A percentile compares a stretch with the other conserved stretches of the same genome.
Conservation (phyloP, 129 eudicot species). For the Escallonia rubra region DNA sequence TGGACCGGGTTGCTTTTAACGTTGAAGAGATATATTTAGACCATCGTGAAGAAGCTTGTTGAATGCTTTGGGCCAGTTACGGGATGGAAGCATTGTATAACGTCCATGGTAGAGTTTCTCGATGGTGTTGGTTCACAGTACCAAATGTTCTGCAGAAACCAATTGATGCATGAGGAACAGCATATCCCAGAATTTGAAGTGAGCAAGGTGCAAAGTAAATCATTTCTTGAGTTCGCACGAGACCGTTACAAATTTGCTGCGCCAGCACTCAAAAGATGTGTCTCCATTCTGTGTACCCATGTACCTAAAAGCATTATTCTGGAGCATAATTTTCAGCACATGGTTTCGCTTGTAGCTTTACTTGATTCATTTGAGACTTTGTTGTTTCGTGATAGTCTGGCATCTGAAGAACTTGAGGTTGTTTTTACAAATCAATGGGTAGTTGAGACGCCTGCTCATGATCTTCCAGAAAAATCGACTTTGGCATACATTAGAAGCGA, state of each 20-base stretch:
- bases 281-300: conserved; percentile 34
- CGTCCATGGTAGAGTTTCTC: conserved; percentile 52
- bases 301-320: conserved; percentile 23
- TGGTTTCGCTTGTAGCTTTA: conserved; percentile 9
- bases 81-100: conserved; percentile 55
- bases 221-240: conserved; percentile 35
- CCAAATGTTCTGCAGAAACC: conserved; percentile 31
- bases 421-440: conserved; percentile 15
- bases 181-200: conserved; percentile 10
- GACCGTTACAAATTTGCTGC: conserved; percentile 22
- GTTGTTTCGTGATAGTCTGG: conserved; percentile 27
- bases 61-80: conserved; percentile 42
- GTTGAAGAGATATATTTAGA: conserved; percentile 51
- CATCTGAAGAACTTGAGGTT: conserved; percentile 24
- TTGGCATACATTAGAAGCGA: neutral
- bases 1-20: conserved; percentile 34
- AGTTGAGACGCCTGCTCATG: neutral
- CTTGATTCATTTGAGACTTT: conserved; percentile 28
- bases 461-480: neutral
- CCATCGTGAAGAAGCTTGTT: conserved; percentile 41
- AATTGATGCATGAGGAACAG: conserved; percentile 14
- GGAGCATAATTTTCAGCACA: conserved; percentile 13
- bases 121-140: conserved; percentile 45
- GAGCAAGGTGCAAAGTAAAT: conserved; percentile 5
- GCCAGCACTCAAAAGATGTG: conserved; percentile 29